Conservation (phyloP, 495 filamentous ascomycete species). For the Penicillium crystallinum region DNA sequence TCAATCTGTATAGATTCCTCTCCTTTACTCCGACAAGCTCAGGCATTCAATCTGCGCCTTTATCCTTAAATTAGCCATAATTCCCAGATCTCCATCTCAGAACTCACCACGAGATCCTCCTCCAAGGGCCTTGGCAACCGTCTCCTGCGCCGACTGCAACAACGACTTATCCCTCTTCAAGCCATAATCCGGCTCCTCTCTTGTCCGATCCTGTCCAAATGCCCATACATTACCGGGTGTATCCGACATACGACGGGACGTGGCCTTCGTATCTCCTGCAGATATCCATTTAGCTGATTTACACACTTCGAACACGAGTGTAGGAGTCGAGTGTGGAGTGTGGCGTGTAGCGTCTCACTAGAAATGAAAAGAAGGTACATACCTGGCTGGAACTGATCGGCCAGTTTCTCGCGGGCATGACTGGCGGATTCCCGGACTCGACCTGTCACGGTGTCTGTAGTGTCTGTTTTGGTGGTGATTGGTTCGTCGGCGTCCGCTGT, state of each 20-base stretch:
- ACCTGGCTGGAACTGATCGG: conserved; percentile 26
- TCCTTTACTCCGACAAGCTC: background rate
- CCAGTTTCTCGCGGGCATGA: conserved; percentile 15
- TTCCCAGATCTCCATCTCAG: background rate
- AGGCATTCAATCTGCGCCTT: background rate
- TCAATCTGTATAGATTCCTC: background rate
- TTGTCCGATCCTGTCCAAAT: conserved; percentile 1
- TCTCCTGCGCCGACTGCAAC: conserved; percentile 20
- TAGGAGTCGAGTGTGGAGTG: too few relatives aligned
- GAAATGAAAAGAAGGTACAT: conserved; percentile 1
- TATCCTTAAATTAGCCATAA: background rate
- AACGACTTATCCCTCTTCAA: conserved; percentile 8
- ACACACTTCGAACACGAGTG: too few relatives aligned
- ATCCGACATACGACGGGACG: conserved; percentile 25
- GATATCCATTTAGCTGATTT: background rate
- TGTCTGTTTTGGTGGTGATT: conserved; percentile 7
- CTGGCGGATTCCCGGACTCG: conserved; percentile 18
- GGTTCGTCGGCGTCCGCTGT: conserved; percentile 12
- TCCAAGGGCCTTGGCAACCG: conserved; percentile 25
- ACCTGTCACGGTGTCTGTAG: conserved; percentile 10
- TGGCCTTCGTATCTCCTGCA: conserved; percentile 25
- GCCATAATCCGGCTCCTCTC: background rate
- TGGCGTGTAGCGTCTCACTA: too few relatives aligned
- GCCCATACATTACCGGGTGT: conserved; percentile 10
- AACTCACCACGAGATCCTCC: conserved; percentile 22